Base-by-base conservation (phyloP, 1,284 basidiomycete species). In the Cutaneotrichosporon curvatum region DNA sequence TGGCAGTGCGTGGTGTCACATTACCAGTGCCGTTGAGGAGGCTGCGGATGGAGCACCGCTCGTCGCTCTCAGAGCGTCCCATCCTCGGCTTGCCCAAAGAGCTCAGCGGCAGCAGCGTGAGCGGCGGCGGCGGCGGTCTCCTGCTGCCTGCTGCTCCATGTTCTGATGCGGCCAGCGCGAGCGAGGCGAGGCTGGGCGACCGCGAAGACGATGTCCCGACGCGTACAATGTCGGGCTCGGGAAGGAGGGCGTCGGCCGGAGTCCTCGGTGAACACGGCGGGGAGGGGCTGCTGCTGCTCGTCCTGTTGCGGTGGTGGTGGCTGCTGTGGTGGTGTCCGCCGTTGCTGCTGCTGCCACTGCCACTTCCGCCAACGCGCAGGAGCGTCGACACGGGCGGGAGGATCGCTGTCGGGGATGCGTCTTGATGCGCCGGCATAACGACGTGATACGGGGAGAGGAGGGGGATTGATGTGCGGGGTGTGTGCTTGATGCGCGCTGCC, bases 41-140 rank as follows among this genome's bases (percentile, higher is more conserved):
- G 4, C 44, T 35, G 1, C 44, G 40, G 20, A 53, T 53, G 34
- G 35, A 47, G 20, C 44, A 44, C 11, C 47, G 44, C 31, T 48
- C 51, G 14, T 44, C 47, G 31, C 51, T 51, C 21, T 28, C 48
- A 36, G 32, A 37, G 33, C 38, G 25, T 16, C 8, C 25, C 7
- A 28, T 7, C 7, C 12, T 28, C 12, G 25, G 25, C 25, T 28
- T 28, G 25, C 25, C 25, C 8, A 28, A 12, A 28, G 25, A 28
- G 25, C 25, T 28, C 22, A 48, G 28, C 1, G 47, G 37, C 16
- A 39, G 31, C 21, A 38, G 14, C 4, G 30, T 43, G 21, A 48
- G 40, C 16, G 47, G 47, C 1, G 47, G 22, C 3, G 47, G 11
- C 41, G 40, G 5, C 37, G 30, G 36, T 35, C 25, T 28, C 8